Conservation (phyloP, 2,329 filamentous ascomycete species). For the Zasmidium angulare region DNA sequence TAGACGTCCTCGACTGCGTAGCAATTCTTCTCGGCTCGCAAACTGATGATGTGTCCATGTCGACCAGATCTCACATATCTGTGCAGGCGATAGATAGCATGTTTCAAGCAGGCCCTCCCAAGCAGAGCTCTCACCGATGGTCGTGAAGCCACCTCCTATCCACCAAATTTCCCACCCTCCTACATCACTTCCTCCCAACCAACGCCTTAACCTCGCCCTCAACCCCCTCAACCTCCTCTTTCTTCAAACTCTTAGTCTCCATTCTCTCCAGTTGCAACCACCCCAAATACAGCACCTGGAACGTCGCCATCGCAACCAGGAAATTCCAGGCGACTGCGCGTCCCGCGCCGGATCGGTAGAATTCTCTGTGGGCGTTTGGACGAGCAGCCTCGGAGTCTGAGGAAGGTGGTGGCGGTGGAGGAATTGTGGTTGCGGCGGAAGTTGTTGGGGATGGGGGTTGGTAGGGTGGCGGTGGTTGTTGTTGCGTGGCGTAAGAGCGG, state of each 20-base stretch:
- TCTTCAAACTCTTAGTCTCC: conserved; percentile 62
- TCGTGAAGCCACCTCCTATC: too few species aligned
- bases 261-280: conserved; percentile 75
- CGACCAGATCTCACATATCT: too few species aligned
- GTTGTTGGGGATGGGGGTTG: neutral
- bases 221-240: conserved; percentile 36
- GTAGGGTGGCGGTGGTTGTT: neutral
- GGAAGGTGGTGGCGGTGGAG: too few species aligned
- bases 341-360: conserved; percentile 67
- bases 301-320: conserved; percentile 72
- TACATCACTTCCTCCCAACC: conserved; percentile 14
- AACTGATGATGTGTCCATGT: too few species aligned
- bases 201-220: conserved; percentile 27
- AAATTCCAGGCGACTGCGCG: conserved; percentile 72
- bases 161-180: neutral
- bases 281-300: conserved; percentile 72
- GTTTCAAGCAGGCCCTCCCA: too few species aligned
- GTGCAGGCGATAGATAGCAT: too few species aligned
- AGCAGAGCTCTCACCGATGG: too few species aligned
- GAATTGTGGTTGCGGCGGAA: neutral
- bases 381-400: neutral
- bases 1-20: too few species aligned
- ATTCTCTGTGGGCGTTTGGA: conserved; percentile 47
- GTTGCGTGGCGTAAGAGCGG: conserved; percentile 1
- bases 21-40: too few species aligned